phyloP scores from a whole-genome alignment of 176 grass and related monocot genomes.

The Eragrostis nindensis region DNA sequence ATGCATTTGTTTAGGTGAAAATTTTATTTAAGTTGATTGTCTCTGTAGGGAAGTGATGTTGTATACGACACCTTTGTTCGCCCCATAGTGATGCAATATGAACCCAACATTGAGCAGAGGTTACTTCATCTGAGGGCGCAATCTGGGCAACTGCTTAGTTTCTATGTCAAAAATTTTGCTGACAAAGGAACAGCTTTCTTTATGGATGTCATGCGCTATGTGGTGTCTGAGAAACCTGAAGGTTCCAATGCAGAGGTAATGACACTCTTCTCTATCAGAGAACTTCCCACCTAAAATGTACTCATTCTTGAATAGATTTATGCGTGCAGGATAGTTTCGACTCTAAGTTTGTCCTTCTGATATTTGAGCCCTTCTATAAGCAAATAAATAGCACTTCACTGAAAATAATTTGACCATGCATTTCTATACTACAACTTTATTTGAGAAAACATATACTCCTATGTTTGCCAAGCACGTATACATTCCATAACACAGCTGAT shows the following conservation, averaged over 20 bases:
- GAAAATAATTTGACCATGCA: constrained; percentile 21
- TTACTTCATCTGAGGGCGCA: constrained; percentile 65
- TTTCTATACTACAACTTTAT: background rate
- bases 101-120: constrained; percentile 92
- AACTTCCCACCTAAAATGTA: constrained; percentile 12
- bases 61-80: constrained; percentile 87
- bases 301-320: constrained; percentile 4
- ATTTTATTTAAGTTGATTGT: constrained; percentile 16
- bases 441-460: no score
- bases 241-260: constrained; percentile 56
- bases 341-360: background rate
- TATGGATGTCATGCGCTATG: constrained; percentile 67
- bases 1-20: background rate
- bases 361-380: constrained; percentile 11
- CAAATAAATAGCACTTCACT: background rate
- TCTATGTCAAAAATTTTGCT: constrained; percentile 85
- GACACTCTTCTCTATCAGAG: background rate
- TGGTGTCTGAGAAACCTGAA: constrained; percentile 67
- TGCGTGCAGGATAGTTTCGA: background rate
- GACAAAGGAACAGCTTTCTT: constrained; percentile 84
- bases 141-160: constrained; percentile 76
- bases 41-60: constrained; percentile 77
- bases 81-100: constrained; percentile 96
- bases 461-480: constrained; percentile 17
- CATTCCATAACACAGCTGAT: background rate